Evolutionary conservation across 164 flowering plant species (phyloP).

Genomic region (Vitis riparia): DNA sequence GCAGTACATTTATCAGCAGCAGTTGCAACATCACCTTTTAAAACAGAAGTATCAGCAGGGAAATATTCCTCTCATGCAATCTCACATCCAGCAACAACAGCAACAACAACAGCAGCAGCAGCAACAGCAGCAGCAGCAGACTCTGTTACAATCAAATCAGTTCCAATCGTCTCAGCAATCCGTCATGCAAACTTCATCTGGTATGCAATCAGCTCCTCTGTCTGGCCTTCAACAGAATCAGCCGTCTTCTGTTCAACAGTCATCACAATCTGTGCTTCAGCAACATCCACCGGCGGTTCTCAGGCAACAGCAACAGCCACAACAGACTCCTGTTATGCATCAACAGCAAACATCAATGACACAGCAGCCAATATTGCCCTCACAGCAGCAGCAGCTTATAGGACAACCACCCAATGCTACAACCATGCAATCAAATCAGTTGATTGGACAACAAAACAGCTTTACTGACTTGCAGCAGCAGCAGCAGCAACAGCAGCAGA

Average conservation of each 20-base stretch:
- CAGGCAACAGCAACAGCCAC: conserved; percentile 66
- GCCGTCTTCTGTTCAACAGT: conserved; percentile 57
- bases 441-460: conserved; percentile 58
- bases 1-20: conserved; percentile 55
- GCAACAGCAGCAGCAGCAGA: conserved; percentile 47
- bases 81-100: conserved; percentile 67
- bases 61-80: conserved; percentile 44
- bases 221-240: conserved; percentile 66
- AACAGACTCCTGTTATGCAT: conserved; percentile 47
- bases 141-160: conserved; percentile 54
- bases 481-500: conserved; percentile 59
- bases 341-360: conserved; percentile 62
- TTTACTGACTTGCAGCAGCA: conserved; percentile 65
- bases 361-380: conserved; percentile 48
- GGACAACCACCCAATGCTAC: conserved; percentile 51
- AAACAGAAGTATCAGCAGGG: conserved; percentile 58
- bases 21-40: conserved; percentile 35
- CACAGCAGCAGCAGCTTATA: conserved; percentile 53
- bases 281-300: conserved; percentile 64
- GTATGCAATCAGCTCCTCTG: conserved; percentile 46
- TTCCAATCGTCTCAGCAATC: conserved; percentile 70
- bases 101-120: conserved; percentile 59
- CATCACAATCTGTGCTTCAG: conserved; percentile 57
- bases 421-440: conserved; percentile 60
- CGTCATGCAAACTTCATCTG: conserved; percentile 51